A percentile compares a stretch with the other conserved stretches of the same genome.
Evolutionary conservation across 257 asterid species (phyloP).

Genomic region (Nicotiana noctiflora): DNA sequence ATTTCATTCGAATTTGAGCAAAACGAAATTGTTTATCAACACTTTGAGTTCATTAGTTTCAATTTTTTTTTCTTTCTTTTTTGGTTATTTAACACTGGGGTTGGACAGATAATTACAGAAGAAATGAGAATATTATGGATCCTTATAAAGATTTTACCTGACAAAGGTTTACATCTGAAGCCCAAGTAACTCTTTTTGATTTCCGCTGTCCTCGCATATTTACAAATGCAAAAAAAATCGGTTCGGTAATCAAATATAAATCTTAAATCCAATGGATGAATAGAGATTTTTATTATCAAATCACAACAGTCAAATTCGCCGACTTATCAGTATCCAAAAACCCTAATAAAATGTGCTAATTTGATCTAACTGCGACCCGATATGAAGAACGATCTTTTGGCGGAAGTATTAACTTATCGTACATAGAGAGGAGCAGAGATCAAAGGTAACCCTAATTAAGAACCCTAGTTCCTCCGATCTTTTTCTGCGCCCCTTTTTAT

Average conservation of each 20-base stretch:
- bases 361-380: not conserved
- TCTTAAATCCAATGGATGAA: conserved; percentile 20
- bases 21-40: not conserved
- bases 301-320: conserved; percentile 1
- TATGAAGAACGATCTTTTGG: not conserved
- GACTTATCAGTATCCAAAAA: conserved; percentile 11
- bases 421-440: conserved; percentile 1
- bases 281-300: conserved; percentile 14
- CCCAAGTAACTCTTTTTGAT: conserved; percentile 85
- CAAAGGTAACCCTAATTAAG: conserved; percentile 20
- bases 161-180: conserved; percentile 89
- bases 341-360: not conserved
- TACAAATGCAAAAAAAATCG: conserved; percentile 20
- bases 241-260: conserved; percentile 26
- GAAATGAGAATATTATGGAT: conserved; percentile 6
- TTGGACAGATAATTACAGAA: not conserved
- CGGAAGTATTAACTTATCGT: not conserved
- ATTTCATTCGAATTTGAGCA: not conserved
- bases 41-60: not conserved
- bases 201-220: conserved; percentile 85
- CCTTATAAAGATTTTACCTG: conserved; percentile 57
- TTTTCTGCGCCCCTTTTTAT: conserved; percentile 3
- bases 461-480: conserved; percentile 23
- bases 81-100: not conserved
- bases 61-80: not conserved